Conservation (phyloP, 352 stramenopile genomes). For the Phytophthora fragariae region DNA sequence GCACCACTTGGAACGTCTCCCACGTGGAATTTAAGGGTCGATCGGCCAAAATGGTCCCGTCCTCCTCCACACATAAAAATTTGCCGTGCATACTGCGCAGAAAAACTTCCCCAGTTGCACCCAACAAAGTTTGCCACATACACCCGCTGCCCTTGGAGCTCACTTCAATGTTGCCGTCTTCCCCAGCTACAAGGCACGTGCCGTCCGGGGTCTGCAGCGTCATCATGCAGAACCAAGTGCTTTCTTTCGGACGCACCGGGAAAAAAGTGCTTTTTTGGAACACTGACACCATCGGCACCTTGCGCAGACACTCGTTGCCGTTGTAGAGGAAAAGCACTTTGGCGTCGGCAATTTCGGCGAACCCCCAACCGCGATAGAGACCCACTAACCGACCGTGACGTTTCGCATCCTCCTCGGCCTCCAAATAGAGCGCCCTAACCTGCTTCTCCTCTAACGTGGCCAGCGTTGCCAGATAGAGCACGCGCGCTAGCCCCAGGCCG, state of each 20-base stretch:
- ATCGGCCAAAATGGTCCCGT: conserved; percentile 75
- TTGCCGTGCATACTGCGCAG: conserved; percentile 83
- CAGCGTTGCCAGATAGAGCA: conserved; percentile 81
- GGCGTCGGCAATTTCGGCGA: conserved; percentile 55
- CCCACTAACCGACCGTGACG: conserved; percentile 69
- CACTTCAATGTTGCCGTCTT: conserved; percentile 70
- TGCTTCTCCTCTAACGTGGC: conserved; percentile 67
- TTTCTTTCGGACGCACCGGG: conserved; percentile 51
- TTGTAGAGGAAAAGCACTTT: conserved; percentile 88
- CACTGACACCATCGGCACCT: conserved; percentile 78
- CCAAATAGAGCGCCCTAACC: conserved; percentile 59
- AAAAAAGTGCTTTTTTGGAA: conserved; percentile 56
- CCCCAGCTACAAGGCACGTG: conserved; percentile 69
- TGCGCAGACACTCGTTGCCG: conserved; percentile 84
- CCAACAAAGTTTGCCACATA: conserved; percentile 82
- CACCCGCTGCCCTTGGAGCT: conserved; percentile 42
- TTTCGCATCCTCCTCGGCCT: conserved; percentile 75
- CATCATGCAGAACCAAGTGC: conserved; percentile 85
- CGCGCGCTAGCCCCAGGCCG: conserved; percentile 70
- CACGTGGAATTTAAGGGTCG: conserved; percentile 82
- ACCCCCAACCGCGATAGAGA: conserved; percentile 80
- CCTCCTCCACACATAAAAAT: conserved; percentile 85
- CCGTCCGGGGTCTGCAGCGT: conserved; percentile 69
- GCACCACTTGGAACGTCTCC: conserved; percentile 89
- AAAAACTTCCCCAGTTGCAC: conserved; percentile 64